Base-by-base conservation (phyloP, 2,329 filamentous ascomycete species). In the Botrytis aclada region DNA sequence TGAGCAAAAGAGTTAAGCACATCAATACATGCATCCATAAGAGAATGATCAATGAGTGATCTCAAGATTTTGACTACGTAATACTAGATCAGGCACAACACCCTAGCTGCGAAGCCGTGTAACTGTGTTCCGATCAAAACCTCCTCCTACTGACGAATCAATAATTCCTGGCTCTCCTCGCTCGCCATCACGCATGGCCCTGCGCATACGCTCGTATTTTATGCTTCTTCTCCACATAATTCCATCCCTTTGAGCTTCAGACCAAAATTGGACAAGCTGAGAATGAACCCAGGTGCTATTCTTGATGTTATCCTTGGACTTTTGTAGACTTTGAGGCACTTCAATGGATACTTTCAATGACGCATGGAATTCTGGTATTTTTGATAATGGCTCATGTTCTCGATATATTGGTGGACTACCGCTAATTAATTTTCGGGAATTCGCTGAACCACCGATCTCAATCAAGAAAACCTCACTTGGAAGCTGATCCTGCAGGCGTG, bases 401-500 rank as follows among this genome's bases (percentile, higher is more conserved):
- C 18, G 10, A 25, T 32, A 32, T 16, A 18, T 37, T 67, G 8
- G 25, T 14, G n/a, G 43, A 6, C 14, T 5, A 51, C 12, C 3
- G 32, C n/a, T 32, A 32, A 32, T n/a, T 25, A 20, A 0, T 43
- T 32, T 56, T 22, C 34, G 14, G 43, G n/a, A 37, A 18, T 41
- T 25, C 18, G 6, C 22, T 69, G 37, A 69, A 16, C 9, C 10
- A 29, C 25, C 34, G 18, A 25, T 32, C 10, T 37, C 3, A n/a
- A 43, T 56, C 6, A 20, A 1, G 37, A 25, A 4, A 12, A 12
- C 37, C n/a, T 72, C 71, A 73, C 75, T 80, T 80, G 34, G 65
- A 69, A 64, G 77, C 73, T 64, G 79, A 77, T 66, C 77, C 77
- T 29, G 77, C 77, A 47, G 79, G 77, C 22, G 77, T 74, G 25